These are phyloP conservation scores for Debaryomyces prosopidis DNA, from an alignment of 805 yeast genomes.

Conservation along the genomic window DNA sequence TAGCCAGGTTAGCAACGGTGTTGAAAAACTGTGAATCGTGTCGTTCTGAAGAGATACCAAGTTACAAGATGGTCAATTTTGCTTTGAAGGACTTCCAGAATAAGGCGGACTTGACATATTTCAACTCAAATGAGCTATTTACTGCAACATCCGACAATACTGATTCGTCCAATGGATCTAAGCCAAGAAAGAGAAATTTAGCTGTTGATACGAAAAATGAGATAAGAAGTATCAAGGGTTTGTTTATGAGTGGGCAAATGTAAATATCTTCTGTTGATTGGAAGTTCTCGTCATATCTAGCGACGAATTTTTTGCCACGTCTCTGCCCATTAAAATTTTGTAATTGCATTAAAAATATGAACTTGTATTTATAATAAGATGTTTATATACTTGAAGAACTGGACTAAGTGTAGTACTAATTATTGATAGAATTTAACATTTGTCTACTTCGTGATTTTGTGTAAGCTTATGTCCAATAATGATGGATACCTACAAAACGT, in stretches of 20 bases:
- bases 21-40: constrained; percentile 28
- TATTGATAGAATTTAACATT: no score
- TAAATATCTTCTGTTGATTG: constrained; percentile 6
- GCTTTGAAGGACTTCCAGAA: constrained; percentile 36
- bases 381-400: no score
- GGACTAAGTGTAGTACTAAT: no score
- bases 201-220: constrained; percentile 36
- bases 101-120: constrained; percentile 34
- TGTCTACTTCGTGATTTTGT: no score
- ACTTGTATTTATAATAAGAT: no score
- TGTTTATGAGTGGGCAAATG: constrained; percentile 43
- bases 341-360: no score
- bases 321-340: no score
- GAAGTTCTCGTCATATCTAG: no score
- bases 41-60: constrained; percentile 29
- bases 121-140: constrained; percentile 33
- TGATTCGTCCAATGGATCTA: background rate
- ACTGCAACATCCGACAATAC: constrained; percentile 10
- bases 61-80: constrained; percentile 28
- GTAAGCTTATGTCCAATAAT: no score
- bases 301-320: no score
- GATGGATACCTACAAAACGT: no score
- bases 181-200: constrained; percentile 23
- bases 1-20: constrained; percentile 19
- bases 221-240: constrained; percentile 44